Evolutionary conservation across 2,329 filamentous ascomycete genomes (phyloP).

Genomic region (Penicillium sp.): DNA sequence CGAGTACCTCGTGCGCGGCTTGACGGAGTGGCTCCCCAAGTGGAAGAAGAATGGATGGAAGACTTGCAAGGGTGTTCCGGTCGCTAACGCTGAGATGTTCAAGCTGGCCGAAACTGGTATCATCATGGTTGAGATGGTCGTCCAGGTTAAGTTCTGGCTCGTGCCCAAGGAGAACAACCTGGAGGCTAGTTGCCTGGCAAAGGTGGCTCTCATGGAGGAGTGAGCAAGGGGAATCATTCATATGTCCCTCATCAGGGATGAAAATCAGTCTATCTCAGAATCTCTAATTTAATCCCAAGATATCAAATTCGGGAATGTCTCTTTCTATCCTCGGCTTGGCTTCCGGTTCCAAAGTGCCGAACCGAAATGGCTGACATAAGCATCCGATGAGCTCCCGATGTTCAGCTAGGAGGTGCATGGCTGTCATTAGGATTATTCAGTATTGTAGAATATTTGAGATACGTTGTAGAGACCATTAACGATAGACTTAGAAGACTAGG

Average conservation of each 20-base stretch:
- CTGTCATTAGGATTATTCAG: no score
- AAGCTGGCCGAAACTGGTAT: constrained; percentile 17
- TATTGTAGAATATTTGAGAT: not conserved
- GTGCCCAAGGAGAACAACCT: constrained; percentile 22
- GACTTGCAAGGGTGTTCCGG: constrained; percentile 19
- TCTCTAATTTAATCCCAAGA: not conserved
- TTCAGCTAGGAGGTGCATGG: not conserved
- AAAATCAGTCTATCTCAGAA: not conserved
- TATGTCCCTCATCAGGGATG: not conserved
- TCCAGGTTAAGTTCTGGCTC: constrained; percentile 28
- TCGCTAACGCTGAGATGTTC: constrained; percentile 26
- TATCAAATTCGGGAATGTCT: not conserved
- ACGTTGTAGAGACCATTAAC: not conserved
- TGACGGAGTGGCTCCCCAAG: constrained; percentile 30
- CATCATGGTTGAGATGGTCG: constrained; percentile 16
- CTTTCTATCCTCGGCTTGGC: not conserved
- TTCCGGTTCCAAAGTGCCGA: not conserved
- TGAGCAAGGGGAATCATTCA: not conserved
- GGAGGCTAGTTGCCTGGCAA: not conserved
- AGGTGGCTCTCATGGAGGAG: not conserved
- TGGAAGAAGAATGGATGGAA: constrained; percentile 33
- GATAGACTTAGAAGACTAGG: not conserved
- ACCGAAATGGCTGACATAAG: constrained; percentile 3
- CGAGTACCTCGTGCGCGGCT: constrained; percentile 32
- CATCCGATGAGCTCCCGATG: not conserved